Conservation (phyloP, 129 eudicot genomes). For the Ambrosia trifida region DNA sequence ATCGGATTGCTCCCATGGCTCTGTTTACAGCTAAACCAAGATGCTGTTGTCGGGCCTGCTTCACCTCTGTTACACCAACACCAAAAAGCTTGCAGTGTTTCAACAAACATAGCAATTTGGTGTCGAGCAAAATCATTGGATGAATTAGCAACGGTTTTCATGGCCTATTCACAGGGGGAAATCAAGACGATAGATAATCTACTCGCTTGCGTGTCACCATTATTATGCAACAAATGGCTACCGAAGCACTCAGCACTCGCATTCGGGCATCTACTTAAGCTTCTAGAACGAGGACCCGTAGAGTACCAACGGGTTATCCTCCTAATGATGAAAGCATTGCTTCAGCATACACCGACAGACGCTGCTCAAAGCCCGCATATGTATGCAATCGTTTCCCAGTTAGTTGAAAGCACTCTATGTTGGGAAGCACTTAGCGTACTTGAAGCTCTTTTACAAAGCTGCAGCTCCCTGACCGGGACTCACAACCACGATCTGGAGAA, state of each 20-base stretch:
- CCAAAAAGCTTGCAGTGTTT: conserved; percentile 75
- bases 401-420: conserved; percentile 91
- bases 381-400: conserved; percentile 92
- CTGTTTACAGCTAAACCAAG: conserved; percentile 81
- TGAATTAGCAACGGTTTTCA: conserved; percentile 78
- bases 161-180: conserved; percentile 77
- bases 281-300: conserved; percentile 83
- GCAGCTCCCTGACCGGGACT: conserved; percentile 79
- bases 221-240: conserved; percentile 86
- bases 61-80: conserved; percentile 65
- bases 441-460: conserved; percentile 94
- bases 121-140: conserved; percentile 77
- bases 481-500: conserved; percentile 72
- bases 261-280: conserved; percentile 79
- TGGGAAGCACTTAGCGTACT: conserved; percentile 97
- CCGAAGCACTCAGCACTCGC: conserved; percentile 93
- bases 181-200: conserved; percentile 70
- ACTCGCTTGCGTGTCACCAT: conserved; percentile 80
- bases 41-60: conserved; percentile 51
- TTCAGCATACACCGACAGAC: conserved; percentile 90
- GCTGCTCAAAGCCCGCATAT: conserved; percentile 97
- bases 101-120: conserved; percentile 82
- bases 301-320: conserved; percentile 88
- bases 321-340: conserved; percentile 82
- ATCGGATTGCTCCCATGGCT: conserved; percentile 95